Conservation (phyloP, 192 early-diverging fungal species). For the Anaeromyces robustus region DNA sequence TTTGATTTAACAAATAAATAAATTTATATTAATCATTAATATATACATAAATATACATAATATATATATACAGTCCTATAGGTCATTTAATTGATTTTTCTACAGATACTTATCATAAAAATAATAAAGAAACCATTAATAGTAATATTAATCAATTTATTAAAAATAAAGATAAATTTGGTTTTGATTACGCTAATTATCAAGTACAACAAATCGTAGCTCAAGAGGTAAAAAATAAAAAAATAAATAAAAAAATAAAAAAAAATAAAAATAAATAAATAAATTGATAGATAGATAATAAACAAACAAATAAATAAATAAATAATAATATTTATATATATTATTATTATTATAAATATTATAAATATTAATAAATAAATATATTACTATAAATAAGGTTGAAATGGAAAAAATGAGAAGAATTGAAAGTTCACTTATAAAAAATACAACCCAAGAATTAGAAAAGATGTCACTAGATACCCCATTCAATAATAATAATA, state of each 20-base stretch:
- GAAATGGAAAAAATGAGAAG: conserved; percentile 2
- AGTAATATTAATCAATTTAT: too few species aligned
- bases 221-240: conserved; percentile 36
- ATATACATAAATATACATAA: too few species aligned
- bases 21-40: too few species aligned
- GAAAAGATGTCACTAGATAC: not conserved
- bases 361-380: too few species aligned
- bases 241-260: not conserved
- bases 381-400: not conserved
- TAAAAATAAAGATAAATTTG: too few species aligned
- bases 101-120: not conserved
- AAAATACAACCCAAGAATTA: not conserved
- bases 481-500: too few species aligned
- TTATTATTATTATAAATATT: too few species aligned
- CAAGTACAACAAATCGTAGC: conserved; percentile 67
- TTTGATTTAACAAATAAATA: too few species aligned
- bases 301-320: too few species aligned
- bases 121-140: not conserved
- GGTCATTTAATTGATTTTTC: conserved; percentile 25
- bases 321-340: too few species aligned
- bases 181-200: conserved; percentile 41
- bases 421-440: not conserved
- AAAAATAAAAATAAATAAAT: too few species aligned
- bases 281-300: too few species aligned
- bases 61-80: conserved; percentile 30